Conservation (phyloP, 495 filamentous ascomycete genomes). For the Aspergillus hancockii region DNA sequence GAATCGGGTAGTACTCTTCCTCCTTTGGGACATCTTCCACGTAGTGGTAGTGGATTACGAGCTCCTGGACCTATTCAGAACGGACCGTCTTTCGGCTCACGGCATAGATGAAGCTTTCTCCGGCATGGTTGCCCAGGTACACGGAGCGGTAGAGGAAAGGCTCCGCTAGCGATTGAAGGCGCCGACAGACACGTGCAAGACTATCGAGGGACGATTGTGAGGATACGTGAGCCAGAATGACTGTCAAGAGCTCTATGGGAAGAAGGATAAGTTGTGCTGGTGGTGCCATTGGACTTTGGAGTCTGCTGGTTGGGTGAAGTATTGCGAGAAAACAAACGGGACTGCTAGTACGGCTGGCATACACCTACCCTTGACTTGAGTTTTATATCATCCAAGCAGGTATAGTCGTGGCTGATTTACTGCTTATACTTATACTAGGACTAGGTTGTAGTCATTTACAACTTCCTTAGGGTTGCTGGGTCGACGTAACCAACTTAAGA, state of each 20-base stretch:
- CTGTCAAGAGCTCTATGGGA: slow-evolving; percentile 1
- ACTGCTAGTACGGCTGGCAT: too few relatives aligned
- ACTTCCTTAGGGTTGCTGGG: too few relatives aligned
- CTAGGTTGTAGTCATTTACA: too few relatives aligned
- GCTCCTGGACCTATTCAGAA: slow-evolving; percentile 1
- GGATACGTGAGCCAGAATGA: neutral
- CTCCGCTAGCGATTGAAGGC: slow-evolving; percentile 5
- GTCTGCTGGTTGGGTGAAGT: too few relatives aligned
- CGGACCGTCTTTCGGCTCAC: neutral
- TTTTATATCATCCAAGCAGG: too few relatives aligned
- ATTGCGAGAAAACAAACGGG: too few relatives aligned
- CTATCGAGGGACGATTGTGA: slow-evolving; percentile 5
- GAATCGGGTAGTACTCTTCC: slow-evolving; percentile 3
- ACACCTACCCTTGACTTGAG: too few relatives aligned
- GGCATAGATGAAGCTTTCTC: neutral
- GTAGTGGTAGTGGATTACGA: slow-evolving; percentile 14
- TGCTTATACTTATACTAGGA: too few relatives aligned
- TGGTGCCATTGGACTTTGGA: too few relatives aligned
- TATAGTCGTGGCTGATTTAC: too few relatives aligned
- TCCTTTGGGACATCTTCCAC: slow-evolving; percentile 1
- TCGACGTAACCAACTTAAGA: too few relatives aligned
- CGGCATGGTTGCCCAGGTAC: slow-evolving; percentile 5
- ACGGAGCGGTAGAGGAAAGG: slow-evolving; percentile 7
- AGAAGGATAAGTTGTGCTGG: neutral
- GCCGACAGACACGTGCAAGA: slow-evolving; percentile 7